A percentile compares a stretch with the other conserved stretches of the same genome.
Evolutionary conservation across 805 yeast genomes (phyloP).

Genomic region (Nakazawaea molendinolei): DNA sequence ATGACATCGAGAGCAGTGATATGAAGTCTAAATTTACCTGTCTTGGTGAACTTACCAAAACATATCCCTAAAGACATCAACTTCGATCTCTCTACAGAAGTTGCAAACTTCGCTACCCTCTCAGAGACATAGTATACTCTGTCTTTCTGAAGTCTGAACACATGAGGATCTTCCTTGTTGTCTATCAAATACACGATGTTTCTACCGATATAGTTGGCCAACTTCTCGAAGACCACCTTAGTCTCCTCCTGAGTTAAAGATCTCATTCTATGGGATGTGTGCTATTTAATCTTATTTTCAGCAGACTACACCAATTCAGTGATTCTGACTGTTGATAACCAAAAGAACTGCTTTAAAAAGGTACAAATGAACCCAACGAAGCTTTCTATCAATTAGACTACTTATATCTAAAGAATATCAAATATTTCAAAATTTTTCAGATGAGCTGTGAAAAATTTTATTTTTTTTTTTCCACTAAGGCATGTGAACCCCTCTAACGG

Average conservation of each 20-base stretch:
- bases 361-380: too few relatives aligned
- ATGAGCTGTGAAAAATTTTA: background rate
- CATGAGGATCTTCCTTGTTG: slow-evolving; percentile 82
- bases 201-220: slow-evolving; percentile 95
- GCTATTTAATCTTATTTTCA: too few relatives aligned
- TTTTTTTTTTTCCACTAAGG: too few relatives aligned
- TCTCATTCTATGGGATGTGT: too few relatives aligned
- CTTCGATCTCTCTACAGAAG: slow-evolving; percentile 82
- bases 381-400: too few relatives aligned
- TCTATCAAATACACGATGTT: slow-evolving; percentile 85
- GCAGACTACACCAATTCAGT: too few relatives aligned
- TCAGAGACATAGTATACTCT: slow-evolving; percentile 91
- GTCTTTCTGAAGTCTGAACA: slow-evolving; percentile 92
- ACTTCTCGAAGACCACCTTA: slow-evolving; percentile 88
- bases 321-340: too few relatives aligned
- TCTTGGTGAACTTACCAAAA: slow-evolving; percentile 94
- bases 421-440: too few relatives aligned
- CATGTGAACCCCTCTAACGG: too few relatives aligned
- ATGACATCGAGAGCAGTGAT: slow-evolving; percentile 82
- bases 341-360: slow-evolving; percentile 1
- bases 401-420: too few relatives aligned
- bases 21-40: slow-evolving; percentile 93
- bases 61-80: slow-evolving; percentile 92
- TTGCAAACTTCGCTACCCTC: slow-evolving; percentile 76
- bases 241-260: slow-evolving; percentile 96